These are phyloP conservation scores for Phytophthora litchii DNA, from an alignment of 352 stramenopile species.

Conservation along the genomic window DNA sequence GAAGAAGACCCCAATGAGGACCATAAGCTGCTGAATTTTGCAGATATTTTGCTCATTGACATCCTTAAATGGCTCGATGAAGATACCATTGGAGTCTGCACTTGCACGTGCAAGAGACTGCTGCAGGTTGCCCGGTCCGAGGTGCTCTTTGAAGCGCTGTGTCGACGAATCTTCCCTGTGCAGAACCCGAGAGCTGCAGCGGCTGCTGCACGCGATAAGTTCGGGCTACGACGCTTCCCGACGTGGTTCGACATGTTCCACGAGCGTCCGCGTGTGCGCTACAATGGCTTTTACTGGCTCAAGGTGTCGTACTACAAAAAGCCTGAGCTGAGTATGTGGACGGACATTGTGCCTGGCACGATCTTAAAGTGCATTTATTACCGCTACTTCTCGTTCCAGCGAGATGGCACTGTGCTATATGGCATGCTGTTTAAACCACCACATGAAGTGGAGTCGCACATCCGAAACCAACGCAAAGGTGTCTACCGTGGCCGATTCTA, in stretches of 20 bases:
- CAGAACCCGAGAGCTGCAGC: slow-evolving; percentile 57
- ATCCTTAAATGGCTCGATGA: slow-evolving; percentile 77
- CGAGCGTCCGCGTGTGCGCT: slow-evolving; percentile 65
- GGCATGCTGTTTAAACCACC: slow-evolving; percentile 79
- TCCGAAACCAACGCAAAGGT: slow-evolving; percentile 45
- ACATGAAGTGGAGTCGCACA: slow-evolving; percentile 51
- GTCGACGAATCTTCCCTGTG: slow-evolving; percentile 70
- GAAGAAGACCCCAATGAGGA: slow-evolving; percentile 28
- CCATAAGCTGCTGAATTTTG: slow-evolving; percentile 66
- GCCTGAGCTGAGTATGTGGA: slow-evolving; percentile 87
- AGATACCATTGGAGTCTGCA: slow-evolving; percentile 64
- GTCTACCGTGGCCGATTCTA: slow-evolving; percentile 63
- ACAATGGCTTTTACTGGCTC: slow-evolving; percentile 86
- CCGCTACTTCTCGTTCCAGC: slow-evolving; percentile 83
- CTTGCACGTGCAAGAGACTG: slow-evolving; percentile 62
- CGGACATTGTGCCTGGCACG: slow-evolving; percentile 64
- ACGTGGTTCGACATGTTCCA: slow-evolving; percentile 83
- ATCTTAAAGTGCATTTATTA: slow-evolving; percentile 87
- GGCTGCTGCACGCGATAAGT: slow-evolving; percentile 52
- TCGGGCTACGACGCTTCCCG: slow-evolving; percentile 63
- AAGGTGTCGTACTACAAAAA: slow-evolving; percentile 87
- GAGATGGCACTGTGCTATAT: slow-evolving; percentile 75
- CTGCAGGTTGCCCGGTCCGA: slow-evolving; percentile 57
- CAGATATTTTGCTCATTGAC: slow-evolving; percentile 71
- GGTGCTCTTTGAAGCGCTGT: slow-evolving; percentile 69